A percentile compares a stretch with the other conserved stretches of the same genome.
These are phyloP conservation scores for Pulveroboletus ravenelii DNA, from an alignment of 768 basidiomycete genomes.

Conservation along the genomic window DNA sequence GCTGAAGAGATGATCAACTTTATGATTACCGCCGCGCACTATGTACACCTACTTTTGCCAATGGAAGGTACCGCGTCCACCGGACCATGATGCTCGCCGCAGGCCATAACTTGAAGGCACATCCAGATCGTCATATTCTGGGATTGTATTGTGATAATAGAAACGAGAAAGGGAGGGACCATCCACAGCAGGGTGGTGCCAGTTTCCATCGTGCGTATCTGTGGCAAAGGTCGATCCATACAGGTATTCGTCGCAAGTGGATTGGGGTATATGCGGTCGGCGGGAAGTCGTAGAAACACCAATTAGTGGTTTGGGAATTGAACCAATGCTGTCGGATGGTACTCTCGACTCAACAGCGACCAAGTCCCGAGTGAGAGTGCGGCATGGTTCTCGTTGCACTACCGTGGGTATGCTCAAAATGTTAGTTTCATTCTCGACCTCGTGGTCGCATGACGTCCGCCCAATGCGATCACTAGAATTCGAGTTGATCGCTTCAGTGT, in stretches of 20 bases:
- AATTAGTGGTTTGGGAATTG: not conserved
- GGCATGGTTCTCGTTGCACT: not conserved
- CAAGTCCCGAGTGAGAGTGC: not conserved
- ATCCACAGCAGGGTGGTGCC: not conserved
- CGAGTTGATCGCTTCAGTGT: not conserved
- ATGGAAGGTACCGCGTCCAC: not conserved
- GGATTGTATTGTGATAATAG: not conserved
- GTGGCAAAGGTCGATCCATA: not conserved
- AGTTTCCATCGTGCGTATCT: not conserved
- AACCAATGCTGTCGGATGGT: not conserved
- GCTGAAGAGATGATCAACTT: not conserved
- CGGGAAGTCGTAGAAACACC: not conserved
- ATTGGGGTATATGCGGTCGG: not conserved
- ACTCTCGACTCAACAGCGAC: not conserved
- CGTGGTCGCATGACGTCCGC: not conserved
- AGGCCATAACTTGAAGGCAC: not conserved
- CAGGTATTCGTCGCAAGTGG: not conserved
- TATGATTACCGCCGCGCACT: too few species aligned
- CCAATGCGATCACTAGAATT: not conserved
- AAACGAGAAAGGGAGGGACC: not conserved
- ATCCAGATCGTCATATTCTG: not conserved
- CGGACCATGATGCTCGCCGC: not conserved
- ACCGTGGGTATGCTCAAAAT: not conserved
- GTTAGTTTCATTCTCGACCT: not conserved
- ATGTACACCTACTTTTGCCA: not conserved